These are phyloP conservation scores for Peronospora destructor DNA, from an alignment of 352 stramenopile species.

Conservation along the genomic window DNA sequence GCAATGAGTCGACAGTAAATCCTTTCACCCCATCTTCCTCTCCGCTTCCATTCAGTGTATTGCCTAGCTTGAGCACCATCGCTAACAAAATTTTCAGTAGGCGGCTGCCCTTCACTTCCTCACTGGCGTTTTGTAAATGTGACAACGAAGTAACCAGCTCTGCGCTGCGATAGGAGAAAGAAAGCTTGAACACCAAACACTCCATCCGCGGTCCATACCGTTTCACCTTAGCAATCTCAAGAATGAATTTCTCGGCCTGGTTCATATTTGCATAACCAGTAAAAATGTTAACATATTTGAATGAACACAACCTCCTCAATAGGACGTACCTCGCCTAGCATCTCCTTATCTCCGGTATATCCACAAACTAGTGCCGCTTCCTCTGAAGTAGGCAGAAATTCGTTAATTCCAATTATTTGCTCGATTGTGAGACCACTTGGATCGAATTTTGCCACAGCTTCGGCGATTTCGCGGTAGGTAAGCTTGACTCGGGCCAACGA, in stretches of 20 bases:
- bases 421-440: constrained; percentile 52
- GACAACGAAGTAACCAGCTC: constrained; percentile 79
- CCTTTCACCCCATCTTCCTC: constrained; percentile 85
- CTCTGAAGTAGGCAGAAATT: constrained; percentile 91
- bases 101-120: constrained; percentile 90
- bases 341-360: constrained; percentile 64
- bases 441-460: constrained; percentile 66
- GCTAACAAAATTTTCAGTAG: constrained; percentile 91
- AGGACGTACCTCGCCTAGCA: constrained; percentile 58
- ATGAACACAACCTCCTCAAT: neutral
- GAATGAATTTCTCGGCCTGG: constrained; percentile 84
- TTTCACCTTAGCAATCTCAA: constrained; percentile 78
- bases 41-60: constrained; percentile 92
- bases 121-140: constrained; percentile 86
- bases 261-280: constrained; percentile 1
- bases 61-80: constrained; percentile 96
- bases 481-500: constrained; percentile 92
- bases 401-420: constrained; percentile 85
- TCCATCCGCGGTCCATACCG: constrained; percentile 61
- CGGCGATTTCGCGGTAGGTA: constrained; percentile 83
- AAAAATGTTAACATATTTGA: constrained; percentile 1
- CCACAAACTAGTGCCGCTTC: constrained; percentile 77
- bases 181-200: constrained; percentile 77
- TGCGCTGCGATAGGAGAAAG: constrained; percentile 58
- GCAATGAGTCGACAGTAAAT: constrained; percentile 93